Conservation (phyloP, 2,329 filamentous ascomycete species). For the Furcasterigmium sp. region DNA sequence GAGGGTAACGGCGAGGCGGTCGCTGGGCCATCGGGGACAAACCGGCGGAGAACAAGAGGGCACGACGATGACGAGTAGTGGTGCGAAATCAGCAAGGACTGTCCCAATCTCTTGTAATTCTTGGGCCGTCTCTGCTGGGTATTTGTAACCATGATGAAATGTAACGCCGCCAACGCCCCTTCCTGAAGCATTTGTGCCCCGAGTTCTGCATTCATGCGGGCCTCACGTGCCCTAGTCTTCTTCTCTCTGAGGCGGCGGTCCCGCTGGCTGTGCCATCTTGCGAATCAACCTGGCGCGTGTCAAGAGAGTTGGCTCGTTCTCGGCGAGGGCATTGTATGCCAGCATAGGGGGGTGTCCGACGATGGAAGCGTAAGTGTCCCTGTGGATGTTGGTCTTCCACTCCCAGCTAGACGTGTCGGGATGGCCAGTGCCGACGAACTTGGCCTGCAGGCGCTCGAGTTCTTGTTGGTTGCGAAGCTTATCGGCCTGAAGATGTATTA, state of each 20-base stretch:
- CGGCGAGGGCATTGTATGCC: constrained; percentile 82
- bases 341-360: constrained; percentile 85
- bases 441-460: constrained; percentile 92
- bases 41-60: constrained; percentile 11
- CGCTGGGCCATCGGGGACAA: constrained; percentile 6
- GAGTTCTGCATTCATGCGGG: too few relatives aligned
- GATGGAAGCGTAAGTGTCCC: constrained; percentile 86
- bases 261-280: constrained; percentile 63
- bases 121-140: too few relatives aligned
- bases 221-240: constrained; percentile 25
- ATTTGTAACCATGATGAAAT: not conserved
- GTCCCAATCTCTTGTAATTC: too few relatives aligned
- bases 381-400: constrained; percentile 92
- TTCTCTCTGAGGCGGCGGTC: constrained; percentile 52
- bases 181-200: too few relatives aligned
- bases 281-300: constrained; percentile 77
- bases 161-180: not conserved
- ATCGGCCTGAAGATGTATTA: constrained; percentile 60
- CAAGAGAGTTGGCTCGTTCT: constrained; percentile 79
- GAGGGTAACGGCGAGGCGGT: constrained; percentile 14
- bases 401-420: constrained; percentile 97
- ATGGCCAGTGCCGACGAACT: constrained; percentile 93
- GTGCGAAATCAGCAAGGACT: not conserved
- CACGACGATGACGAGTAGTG: not conserved
- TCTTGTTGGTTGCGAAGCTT: constrained; percentile 97